Evolutionary conservation across 345 rosid genomes (phyloP).

Genomic region (Bruguiera parviflora): DNA sequence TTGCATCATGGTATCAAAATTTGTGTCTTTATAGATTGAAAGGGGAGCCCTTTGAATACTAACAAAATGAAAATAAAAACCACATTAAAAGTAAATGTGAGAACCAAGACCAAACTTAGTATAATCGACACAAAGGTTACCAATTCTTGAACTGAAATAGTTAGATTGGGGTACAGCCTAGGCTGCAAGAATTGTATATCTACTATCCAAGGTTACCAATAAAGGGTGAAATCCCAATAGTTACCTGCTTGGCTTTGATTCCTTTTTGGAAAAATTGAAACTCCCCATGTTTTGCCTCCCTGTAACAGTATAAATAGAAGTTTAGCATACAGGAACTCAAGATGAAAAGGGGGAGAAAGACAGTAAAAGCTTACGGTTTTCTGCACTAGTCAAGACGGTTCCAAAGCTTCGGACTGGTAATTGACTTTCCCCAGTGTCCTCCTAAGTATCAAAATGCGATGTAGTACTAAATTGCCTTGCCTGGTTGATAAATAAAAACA

Average conservation of each 20-base stretch:
- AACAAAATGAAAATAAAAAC: slow-evolving; percentile 10
- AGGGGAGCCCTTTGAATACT: slow-evolving; percentile 53
- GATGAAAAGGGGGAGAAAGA: slow-evolving; percentile 4
- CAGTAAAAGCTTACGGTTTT: slow-evolving; percentile 47
- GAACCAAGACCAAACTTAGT: background rate
- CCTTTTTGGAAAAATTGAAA: slow-evolving; percentile 39
- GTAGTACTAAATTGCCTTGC: slow-evolving; percentile 11
- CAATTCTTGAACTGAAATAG: too few species aligned
- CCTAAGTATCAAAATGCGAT: slow-evolving; percentile 26
- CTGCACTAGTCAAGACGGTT: slow-evolving; percentile 57
- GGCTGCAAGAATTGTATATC: too few species aligned
- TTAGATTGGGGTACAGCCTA: too few species aligned
- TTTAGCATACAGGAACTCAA: slow-evolving; percentile 14
- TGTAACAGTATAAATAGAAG: slow-evolving; percentile 24
- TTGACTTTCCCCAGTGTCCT: slow-evolving; percentile 48
- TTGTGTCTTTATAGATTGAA: slow-evolving; percentile 57
- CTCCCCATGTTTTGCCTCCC: slow-evolving; percentile 44
- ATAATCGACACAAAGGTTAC: background rate
- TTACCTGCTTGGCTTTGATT: slow-evolving; percentile 55
- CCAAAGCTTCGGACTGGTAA: slow-evolving; percentile 72
- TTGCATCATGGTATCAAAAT: slow-evolving; percentile 25
- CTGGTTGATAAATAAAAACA: background rate
- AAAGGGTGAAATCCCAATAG: background rate
- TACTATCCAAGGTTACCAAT: background rate
- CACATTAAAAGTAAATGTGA: background rate